Evolutionary conservation across 2,329 filamentous ascomycete species (phyloP), one percentile per base, ranked within the genome.

Genomic region (Fusarium secorum): DNA sequence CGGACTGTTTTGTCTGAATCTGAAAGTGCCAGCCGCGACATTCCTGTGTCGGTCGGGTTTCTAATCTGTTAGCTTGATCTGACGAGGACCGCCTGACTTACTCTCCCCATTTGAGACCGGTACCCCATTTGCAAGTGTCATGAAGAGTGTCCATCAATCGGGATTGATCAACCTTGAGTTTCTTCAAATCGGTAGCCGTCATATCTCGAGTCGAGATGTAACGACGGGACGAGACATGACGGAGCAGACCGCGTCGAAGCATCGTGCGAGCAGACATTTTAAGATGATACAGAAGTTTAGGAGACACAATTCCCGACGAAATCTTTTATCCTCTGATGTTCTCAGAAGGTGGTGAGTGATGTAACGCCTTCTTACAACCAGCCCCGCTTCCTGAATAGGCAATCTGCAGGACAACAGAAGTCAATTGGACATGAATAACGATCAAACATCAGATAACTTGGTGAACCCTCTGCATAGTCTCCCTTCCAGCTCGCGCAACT

Each of bases 21-120:
- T 4, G 90, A 90, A 24, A 95, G 85, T 6, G 92, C 84, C 3
- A 95, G 86, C 4, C 93, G 89, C 30, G 88, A 87, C 93, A 95
- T 95, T 62, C 93, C 93, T 2, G 90, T 92, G 64, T 94, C 90
- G 11, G 77, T 79, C 6, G 74, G 71, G 18, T 72, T 74, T 20
- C 75, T 78, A 5, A 10, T 13, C 17, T 35, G 53, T 68, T 38
- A 71, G 55, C 38, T 13, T 14, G 1, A n/a, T 26, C 6, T 13
- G 9, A 18, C 4, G 0, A 5, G 7, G 5, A 17, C 6, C 8
- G 0, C 1, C 18, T 5, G 24, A 52, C 48, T 42, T 26, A 76
- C 74, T 65, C 69, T 57, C 74, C 74, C 74, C 74, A 76, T 65
- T 36, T 60, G 4, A 60, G 32, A 8, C 74, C 74, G 6, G 64